Evolutionary conservation across 2,329 filamentous ascomycete genomes (phyloP).

Genomic region (Zalaria sp.): DNA sequence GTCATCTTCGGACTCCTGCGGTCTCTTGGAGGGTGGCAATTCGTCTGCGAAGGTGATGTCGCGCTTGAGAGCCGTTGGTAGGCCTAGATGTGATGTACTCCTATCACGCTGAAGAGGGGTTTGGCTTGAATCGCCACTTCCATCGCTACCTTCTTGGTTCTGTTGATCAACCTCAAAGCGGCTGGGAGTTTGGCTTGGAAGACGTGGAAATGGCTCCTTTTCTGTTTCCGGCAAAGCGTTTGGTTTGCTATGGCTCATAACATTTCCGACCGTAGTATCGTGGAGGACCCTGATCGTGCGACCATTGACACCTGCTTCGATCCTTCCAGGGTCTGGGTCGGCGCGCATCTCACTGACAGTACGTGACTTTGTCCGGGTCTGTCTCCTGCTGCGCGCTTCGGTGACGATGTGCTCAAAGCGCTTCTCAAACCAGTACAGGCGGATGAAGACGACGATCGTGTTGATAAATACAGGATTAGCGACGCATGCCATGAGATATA

Average conservation of each 20-base stretch:
- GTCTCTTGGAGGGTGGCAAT: constrained; percentile 31
- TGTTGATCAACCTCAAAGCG: not conserved
- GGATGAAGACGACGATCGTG: constrained; percentile 75
- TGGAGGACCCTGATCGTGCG: constrained; percentile 54
- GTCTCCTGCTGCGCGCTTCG: constrained; percentile 54
- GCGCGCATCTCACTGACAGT: constrained; percentile 31
- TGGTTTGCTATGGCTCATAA: constrained; percentile 30
- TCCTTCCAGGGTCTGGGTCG: constrained; percentile 32
- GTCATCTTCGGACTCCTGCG: constrained; percentile 24
- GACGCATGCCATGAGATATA: constrained; percentile 58
- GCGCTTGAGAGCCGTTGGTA: constrained; percentile 15
- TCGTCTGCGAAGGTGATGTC: constrained; percentile 58
- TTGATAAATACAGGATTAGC: constrained; percentile 78
- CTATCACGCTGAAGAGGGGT: constrained; percentile 1
- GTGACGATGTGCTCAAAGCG: constrained; percentile 73
- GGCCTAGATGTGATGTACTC: constrained; percentile 11
- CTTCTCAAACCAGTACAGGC: constrained; percentile 97
- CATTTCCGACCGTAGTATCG: constrained; percentile 36
- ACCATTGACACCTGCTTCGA: constrained; percentile 51
- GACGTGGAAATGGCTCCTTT: constrained; percentile 27
- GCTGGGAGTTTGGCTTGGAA: not conserved
- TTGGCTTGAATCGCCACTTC: not conserved
- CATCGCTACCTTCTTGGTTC: not conserved
- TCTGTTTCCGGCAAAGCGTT: constrained; percentile 38
- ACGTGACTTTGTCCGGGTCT: constrained; percentile 46